Evolutionary conservation across 805 yeast genomes (phyloP), one percentile per base, ranked within the genome.

Genomic region (Lipomyces orientalis): DNA sequence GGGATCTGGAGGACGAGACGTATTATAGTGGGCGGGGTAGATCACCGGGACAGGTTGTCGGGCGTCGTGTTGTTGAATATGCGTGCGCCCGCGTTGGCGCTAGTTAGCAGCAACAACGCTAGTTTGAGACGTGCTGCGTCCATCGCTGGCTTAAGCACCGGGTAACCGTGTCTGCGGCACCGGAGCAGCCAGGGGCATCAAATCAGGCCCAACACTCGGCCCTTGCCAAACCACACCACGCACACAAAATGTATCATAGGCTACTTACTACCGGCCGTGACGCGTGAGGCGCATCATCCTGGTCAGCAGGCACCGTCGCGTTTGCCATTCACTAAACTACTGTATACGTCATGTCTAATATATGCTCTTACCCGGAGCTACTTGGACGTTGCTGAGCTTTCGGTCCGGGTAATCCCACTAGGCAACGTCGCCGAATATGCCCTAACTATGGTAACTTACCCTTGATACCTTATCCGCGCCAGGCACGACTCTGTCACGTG

Each of bases 1-100:
- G 1, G 22, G 19, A 43, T 43, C 22, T 37, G 77, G 69, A 1
- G 61, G 55, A 22, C n/a, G 76, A 71, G n/a, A 76, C 69, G 2
- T 76, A 73, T 33, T 62, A 37, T 14, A 72, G 66, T 39, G 75
- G 54, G 29, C 64, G 69, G 54, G 54, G 54, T 19, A 49, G 54
- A 14, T n/a, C 54, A 5, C 56, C 54, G 14, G 43, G 60, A 12
- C 57, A 25, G 51, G 51, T 63, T 31, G 64, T 4, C 54, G 43
- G 16, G 43, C 43, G 43, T 12, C 5, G 29, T 60, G 39, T 54
- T 37, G 12, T 37, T 37, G 43, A 37, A 39, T 10, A 14, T 37
- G 43, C 43, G 14, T 16, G 14, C 43, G 14, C 4, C 10, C 43
- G 43, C 43, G 43, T 37, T 37, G 43, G 43, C 43, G 43, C 14